These are phyloP conservation scores for Oehlia diaphana DNA, from an alignment of 192 early-diverging fungal genomes.

Conservation along the genomic window DNA sequence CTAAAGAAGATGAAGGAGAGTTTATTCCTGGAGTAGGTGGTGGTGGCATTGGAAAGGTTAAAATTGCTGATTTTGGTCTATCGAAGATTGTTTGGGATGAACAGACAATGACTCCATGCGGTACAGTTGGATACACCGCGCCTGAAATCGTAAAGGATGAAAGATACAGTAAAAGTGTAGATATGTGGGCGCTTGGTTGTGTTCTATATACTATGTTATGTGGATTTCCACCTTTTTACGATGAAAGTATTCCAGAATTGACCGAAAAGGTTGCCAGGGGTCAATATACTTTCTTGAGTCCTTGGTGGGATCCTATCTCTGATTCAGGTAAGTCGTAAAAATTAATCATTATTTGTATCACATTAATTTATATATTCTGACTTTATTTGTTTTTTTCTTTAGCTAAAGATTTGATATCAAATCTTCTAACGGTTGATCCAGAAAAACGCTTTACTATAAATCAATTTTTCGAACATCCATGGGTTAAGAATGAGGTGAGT, in stretches of 20 bases:
- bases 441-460: slow-evolving; percentile 73
- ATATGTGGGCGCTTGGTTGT: slow-evolving; percentile 88
- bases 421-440: slow-evolving; percentile 71
- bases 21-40: slow-evolving; percentile 75
- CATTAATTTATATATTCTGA: not conserved
- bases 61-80: slow-evolving; percentile 89
- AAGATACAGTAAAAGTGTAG: slow-evolving; percentile 77
- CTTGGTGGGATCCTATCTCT: slow-evolving; percentile 93
- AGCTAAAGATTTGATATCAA: slow-evolving; percentile 73
- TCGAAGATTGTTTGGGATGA: slow-evolving; percentile 85
- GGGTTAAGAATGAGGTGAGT: slow-evolving; percentile 54
- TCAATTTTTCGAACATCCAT: slow-evolving; percentile 80
- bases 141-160: slow-evolving; percentile 88
- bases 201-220: slow-evolving; percentile 81
- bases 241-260: slow-evolving; percentile 72
- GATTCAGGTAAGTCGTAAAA: slow-evolving; percentile 41
- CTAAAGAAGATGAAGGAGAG: slow-evolving; percentile 72
- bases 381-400: not conserved
- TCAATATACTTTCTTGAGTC: slow-evolving; percentile 79
- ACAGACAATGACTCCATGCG: slow-evolving; percentile 86
- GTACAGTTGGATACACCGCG: slow-evolving; percentile 90
- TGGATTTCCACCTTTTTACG: slow-evolving; percentile 83
- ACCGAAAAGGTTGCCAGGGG: slow-evolving; percentile 86
- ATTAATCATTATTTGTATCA: not conserved
- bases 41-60: slow-evolving; percentile 80